These are phyloP conservation scores for Quercus suber DNA, from an alignment of 306 rosid genomes.

Conservation along the genomic window DNA sequence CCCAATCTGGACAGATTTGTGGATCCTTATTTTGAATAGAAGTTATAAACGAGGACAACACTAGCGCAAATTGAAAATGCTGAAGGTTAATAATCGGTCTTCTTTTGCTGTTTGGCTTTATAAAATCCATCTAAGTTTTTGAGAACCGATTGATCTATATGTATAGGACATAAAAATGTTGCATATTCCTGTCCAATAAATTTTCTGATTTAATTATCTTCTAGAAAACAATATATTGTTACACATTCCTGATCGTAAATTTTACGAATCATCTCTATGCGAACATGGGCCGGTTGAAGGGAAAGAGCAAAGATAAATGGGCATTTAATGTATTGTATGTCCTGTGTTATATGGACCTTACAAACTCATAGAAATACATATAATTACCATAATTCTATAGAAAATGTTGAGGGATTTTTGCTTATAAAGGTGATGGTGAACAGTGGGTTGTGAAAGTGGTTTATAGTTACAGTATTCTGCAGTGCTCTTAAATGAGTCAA, in stretches of 20 bases:
- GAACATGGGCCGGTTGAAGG: not conserved
- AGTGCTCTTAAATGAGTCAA: not conserved
- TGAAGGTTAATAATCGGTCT: not conserved
- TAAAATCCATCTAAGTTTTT: not conserved
- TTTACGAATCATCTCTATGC: not conserved
- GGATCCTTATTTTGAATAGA: not conserved
- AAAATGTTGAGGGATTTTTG: not conserved
- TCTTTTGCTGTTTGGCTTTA: not conserved
- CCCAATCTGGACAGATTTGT: not conserved
- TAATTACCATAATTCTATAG: no score
- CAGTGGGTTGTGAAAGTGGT: not conserved
- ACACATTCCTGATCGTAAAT: not conserved
- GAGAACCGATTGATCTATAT: not conserved
- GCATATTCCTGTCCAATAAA: not conserved
- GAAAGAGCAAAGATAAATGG: not conserved
- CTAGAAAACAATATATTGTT: no score
- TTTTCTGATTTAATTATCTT: no score
- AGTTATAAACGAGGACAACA: slow-evolving; percentile 2
- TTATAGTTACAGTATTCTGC: not conserved
- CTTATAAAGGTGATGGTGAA: not conserved
- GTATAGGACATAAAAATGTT: not conserved
- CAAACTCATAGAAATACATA: not conserved
- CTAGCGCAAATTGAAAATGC: not conserved
- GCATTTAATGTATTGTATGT: not conserved
- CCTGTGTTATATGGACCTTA: not conserved